These are phyloP conservation scores for Cyclocybe cylindracea DNA, from an alignment of 768 basidiomycete species.

Conservation along the genomic window DNA sequence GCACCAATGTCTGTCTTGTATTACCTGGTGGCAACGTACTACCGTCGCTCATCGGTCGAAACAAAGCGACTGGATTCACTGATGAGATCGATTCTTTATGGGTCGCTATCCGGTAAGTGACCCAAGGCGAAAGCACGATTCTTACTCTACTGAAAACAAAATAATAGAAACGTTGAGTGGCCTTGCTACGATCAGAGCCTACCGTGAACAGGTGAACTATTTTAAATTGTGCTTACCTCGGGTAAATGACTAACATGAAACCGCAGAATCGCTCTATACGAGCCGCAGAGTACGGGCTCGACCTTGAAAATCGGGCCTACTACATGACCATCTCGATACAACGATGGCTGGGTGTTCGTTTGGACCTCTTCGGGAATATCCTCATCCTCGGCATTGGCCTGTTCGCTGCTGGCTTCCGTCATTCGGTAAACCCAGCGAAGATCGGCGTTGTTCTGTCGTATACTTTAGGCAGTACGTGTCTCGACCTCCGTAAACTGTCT, in stretches of 20 bases:
- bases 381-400: conserved; percentile 72
- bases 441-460: conserved; percentile 59
- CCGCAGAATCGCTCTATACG: conserved; percentile 47
- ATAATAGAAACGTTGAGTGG: conserved; percentile 60
- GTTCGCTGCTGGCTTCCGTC: conserved; percentile 70
- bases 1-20: conserved; percentile 55
- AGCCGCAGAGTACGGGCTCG: conserved; percentile 55
- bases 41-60: conserved; percentile 62
- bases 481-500: background rate
- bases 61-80: conserved; percentile 66
- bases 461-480: conserved; percentile 43
- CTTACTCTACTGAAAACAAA: background rate
- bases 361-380: conserved; percentile 69
- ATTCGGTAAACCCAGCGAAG: conserved; percentile 53
- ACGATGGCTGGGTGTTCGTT: conserved; percentile 61
- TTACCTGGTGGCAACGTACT: conserved; percentile 53
- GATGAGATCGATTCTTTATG: conserved; percentile 58
- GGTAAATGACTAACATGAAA: background rate
- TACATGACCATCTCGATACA: conserved; percentile 69
- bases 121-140: background rate
- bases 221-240: background rate
- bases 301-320: conserved; percentile 63
- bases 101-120: conserved; percentile 53
- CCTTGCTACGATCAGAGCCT: conserved; percentile 63
- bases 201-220: conserved; percentile 48